Base-by-base conservation (phyloP, 2,329 filamentous ascomycete genomes). In the Aspergillus ochraceoroseus region DNA sequence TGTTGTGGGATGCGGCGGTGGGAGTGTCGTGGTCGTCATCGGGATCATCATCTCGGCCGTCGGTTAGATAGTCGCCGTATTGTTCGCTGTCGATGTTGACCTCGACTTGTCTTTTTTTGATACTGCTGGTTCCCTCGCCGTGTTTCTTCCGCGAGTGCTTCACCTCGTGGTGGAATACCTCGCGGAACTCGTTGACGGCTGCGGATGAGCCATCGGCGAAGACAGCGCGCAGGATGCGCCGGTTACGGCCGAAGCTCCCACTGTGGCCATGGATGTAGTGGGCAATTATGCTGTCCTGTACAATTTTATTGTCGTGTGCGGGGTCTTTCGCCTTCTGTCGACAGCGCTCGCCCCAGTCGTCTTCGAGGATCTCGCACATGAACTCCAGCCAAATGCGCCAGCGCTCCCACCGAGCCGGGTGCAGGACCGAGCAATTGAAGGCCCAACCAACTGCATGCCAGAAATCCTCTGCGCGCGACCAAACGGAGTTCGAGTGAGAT, bases 381-480 rank as follows among this genome's bases (percentile, higher is more conserved):
- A 84, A 81, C 22, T 82, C 76, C 9, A 96, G 70, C 85, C 87
- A 95, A 5, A 79, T 65, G 52, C 75, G 80, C 88, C 89, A 96
- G 56, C 81, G 76, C 34, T 73, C 75, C 90, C 92, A 96, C 13
- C 90, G 76, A 27, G 76, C 73, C 1, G 80, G 80, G 52, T 90
- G 73, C 20, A 76, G 63, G 1, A 84, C 75, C 36, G 87, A 89
- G 67, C 90, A 96, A 59, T 90, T 92, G 62, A 96, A 88, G 0
- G 86, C 84, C 92, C 92, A 96, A 3, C 90, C 92, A 0, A 92
- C 75, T 0, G 86, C 77, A 28, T 81, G 77, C 87, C 92, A 98
- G 55, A 96, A 94, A 58, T 94, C 87, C 46, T 85, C 80, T 1
- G 83, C 85, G n/a, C 78, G 76, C 11, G 68, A 70, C 79, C 85